Evolutionary conservation across 306 rosid genomes (phyloP), one percentile per base, ranked within the genome.

Genomic region (Sindora glabra): DNA sequence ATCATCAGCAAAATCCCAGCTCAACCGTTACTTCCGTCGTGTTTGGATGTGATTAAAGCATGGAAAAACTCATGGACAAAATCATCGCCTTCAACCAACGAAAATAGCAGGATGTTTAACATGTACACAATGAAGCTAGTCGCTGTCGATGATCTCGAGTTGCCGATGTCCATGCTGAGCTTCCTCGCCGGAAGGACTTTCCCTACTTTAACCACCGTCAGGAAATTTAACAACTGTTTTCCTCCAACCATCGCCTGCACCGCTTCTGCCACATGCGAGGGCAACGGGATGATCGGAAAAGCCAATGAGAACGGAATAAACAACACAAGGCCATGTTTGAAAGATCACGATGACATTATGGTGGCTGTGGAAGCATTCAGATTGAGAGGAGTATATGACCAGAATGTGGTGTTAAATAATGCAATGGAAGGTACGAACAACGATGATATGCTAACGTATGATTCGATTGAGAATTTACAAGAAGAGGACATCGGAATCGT

Each of bases 41-140:
- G 71, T 62, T 77, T 74, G 6, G 68, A 87, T 61, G 67, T 84
- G 6, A 79, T 80, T 62, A 84, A 77, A 45, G 92, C 81, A 1
- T 84, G 87, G 92, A 83, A 76, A 22, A 59, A 50, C 13, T 65
- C 75, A 14, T 81, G 88, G 83, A 50, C 74, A 0, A 63, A 63
- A 1, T 16, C 68, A 18, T 70, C n/a, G n/a, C n/a, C 41, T 10
- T 7, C 13, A 10, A 36, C 14, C 15, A 29, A 21, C 16, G 39
- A 25, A 18, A 33, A 19, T 38, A 12, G 8, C n/a, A 59, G 44
- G 34, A 61, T 69, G 67, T 67, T 56, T 18, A 68, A 62, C 60
- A 72, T 64, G 79, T 77, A 64, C n/a, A 73, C 76, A 30, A 68
- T 68, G 79, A 77, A 63, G 79, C 51, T 80, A 0, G 54, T 76